Evolutionary conservation across 2,329 filamentous ascomycete genomes (phyloP), one percentile per base, ranked within the genome.

Genomic region (Thyridium curvatum): DNA sequence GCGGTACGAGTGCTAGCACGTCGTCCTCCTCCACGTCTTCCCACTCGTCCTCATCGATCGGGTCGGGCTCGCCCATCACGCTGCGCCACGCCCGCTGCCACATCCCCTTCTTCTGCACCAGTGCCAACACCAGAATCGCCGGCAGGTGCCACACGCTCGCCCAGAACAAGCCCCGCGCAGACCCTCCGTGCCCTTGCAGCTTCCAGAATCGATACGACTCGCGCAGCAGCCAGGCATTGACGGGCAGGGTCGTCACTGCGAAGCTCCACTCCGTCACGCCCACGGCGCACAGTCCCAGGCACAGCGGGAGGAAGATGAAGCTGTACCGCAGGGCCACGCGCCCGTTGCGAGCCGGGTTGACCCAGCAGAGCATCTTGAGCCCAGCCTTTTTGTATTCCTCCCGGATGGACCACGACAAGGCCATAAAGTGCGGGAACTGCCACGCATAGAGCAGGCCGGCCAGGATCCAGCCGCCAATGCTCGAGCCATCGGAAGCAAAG

Each of bases 381-480:
- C 79, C 80, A 0, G 77, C 80, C 10, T 67, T 70, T 47, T 81
- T 83, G 69, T 98, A 98, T 59, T 98, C 93, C 8, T 94, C 82
- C 15, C 88, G 75, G 44, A 97, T 94, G 4, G 78, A 72, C 77
- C 91, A 94, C 34, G 86, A 90, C 16, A 98, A 72, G 1, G 90
- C 84, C 74, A 96, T 97, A 68, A 98, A 98, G 64, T 98, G 93
- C 3, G 93, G 89, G 56, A 98, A 97, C 58, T 98, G 91, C 93
- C 93, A 98, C 12, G 89, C 84, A 49, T 95, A 94, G 5, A 98
- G 69, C 7, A 97, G 66, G 0, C 74, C 79, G 1, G 87, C 91
- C 12, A 96, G 69, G 1, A 97, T 66, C 93, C 93, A 98, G 4
- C 91, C 93, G 5, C 93, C 93, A 10, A 80, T 65, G 18, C 59